Percentiles rank a stretch among this genome's conserved stretches.
Evolutionary conservation across 306 rosid genomes (phyloP).

Genomic region (Fragaria ananassa): DNA sequence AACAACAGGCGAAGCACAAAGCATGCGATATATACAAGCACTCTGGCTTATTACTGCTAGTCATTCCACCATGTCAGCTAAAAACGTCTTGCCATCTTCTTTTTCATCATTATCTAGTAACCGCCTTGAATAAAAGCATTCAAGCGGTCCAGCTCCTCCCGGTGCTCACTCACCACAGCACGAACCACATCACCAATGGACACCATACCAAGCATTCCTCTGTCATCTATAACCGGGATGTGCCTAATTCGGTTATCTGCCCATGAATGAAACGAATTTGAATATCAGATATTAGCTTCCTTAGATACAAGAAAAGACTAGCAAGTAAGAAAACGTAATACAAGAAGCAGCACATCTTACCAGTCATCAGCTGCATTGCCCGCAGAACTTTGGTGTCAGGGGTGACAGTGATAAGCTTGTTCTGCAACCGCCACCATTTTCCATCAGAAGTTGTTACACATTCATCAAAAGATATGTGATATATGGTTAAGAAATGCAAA

Average conservation of each 20-base stretch:
- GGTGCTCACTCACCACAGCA: constrained; percentile 93
- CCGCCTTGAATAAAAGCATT: constrained; percentile 97
- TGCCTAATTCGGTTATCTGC: constrained; percentile 94
- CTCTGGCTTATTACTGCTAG: constrained; percentile 45
- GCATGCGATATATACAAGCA: constrained; percentile 48
- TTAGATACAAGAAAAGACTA: not conserved
- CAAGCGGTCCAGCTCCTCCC: constrained; percentile 91
- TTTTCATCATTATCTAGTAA: constrained; percentile 60
- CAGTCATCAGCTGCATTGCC: constrained; percentile 99
- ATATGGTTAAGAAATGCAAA: no score
- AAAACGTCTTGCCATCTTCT: constrained; percentile 19
- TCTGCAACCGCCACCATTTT: constrained; percentile 51
- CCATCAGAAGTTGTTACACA: constrained; percentile 8
- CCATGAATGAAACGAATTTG: constrained; percentile 20
- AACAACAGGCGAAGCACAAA: constrained; percentile 28
- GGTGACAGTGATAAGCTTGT: constrained; percentile 89
- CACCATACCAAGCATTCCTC: constrained; percentile 93
- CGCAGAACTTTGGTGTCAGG: constrained; percentile 79
- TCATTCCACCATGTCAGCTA: constrained; percentile 30
- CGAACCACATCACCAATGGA: constrained; percentile 98
- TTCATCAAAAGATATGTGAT: no score
- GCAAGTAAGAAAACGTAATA: not conserved
- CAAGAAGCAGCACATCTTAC: constrained; percentile 35
- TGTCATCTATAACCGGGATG: constrained; percentile 77
- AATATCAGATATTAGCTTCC: constrained; percentile 11